Conservation (phyloP, 2,329 filamentous ascomycete species). For the Bipolaris gigantea region DNA sequence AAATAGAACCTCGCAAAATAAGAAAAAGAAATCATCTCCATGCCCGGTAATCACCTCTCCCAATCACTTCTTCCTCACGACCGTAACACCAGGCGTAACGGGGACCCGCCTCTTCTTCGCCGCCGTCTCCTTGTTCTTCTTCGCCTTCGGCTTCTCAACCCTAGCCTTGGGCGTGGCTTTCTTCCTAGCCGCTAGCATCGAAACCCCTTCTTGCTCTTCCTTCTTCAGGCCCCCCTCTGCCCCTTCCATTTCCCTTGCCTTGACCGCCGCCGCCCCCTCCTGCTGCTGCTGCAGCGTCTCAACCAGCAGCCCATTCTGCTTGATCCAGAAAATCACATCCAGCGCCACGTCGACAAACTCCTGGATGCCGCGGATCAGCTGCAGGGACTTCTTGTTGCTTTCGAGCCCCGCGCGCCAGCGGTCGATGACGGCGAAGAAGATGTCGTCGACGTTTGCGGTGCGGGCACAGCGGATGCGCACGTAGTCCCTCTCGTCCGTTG, state of each 20-base stretch:
- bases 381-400: conserved; percentile 16
- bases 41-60: no score
- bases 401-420: conserved; percentile 35
- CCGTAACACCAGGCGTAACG: conserved; percentile 3
- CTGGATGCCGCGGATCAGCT: conserved; percentile 32
- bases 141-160: conserved; percentile 8
- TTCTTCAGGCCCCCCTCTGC: conserved; percentile 26
- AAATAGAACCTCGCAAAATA: not conserved
- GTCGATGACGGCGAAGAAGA: conserved; percentile 39
- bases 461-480: conserved; percentile 7
- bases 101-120: not conserved
- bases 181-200: conserved; percentile 16
- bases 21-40: no score
- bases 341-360: conserved; percentile 41
- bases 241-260: not conserved
- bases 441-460: conserved; percentile 30
- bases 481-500: conserved; percentile 9
- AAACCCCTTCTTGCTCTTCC: conserved; percentile 1
- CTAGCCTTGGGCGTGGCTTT: conserved; percentile 16
- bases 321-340: conserved; percentile 36
- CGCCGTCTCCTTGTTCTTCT: conserved; percentile 15
- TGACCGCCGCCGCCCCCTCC: conserved; percentile 3
- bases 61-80: not conserved
- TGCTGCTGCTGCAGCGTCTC: no score
- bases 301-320: conserved; percentile 29